These are phyloP conservation scores for Aspergillus homomorphus DNA, from an alignment of 495 filamentous ascomycete genomes.

Conservation along the genomic window DNA sequence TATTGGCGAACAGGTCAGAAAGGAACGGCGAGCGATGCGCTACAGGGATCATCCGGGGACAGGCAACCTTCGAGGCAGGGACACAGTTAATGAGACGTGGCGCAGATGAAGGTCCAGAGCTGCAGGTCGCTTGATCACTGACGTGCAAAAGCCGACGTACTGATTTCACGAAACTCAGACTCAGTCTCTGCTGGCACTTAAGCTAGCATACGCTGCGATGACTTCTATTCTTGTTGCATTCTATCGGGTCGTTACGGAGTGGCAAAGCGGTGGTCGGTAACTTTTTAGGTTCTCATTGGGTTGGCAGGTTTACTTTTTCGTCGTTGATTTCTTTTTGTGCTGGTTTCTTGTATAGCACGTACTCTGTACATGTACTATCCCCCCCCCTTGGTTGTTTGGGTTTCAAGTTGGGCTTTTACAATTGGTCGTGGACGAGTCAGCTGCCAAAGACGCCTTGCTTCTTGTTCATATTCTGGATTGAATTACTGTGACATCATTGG, in stretches of 20 bases:
- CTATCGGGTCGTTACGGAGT: conserved; percentile 16
- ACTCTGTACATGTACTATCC: conserved; percentile 14
- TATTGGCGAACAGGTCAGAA: conserved; percentile 47
- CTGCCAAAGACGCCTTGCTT: conserved; percentile 12
- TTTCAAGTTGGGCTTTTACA: conserved; percentile 1
- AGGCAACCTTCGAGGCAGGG: conserved; percentile 13
- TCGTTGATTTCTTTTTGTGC: conserved; percentile 11
- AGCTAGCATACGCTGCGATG: conserved; percentile 2
- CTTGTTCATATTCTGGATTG: conserved; percentile 10
- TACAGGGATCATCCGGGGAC: conserved; percentile 7
- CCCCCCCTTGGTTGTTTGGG: conserved; percentile 15
- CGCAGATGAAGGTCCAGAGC: conserved; percentile 17
- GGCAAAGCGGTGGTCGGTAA: conserved; percentile 16
- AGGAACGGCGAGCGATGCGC: conserved; percentile 31
- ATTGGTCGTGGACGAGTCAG: conserved; percentile 18
- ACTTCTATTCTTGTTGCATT: conserved; percentile 17
- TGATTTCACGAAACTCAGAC: neutral
- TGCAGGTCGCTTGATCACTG: conserved; percentile 4
- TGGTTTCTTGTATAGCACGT: conserved; percentile 18
- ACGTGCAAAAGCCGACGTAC: neutral
- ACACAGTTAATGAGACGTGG: conserved; percentile 32
- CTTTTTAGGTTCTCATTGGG: conserved; percentile 12
- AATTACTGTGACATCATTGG: conserved; percentile 9
- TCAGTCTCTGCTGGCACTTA: conserved; percentile 1
- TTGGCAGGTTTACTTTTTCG: conserved; percentile 14